These are phyloP conservation scores for Stromatinia cepivora DNA, from an alignment of 2,329 filamentous ascomycete species.

Conservation along the genomic window DNA sequence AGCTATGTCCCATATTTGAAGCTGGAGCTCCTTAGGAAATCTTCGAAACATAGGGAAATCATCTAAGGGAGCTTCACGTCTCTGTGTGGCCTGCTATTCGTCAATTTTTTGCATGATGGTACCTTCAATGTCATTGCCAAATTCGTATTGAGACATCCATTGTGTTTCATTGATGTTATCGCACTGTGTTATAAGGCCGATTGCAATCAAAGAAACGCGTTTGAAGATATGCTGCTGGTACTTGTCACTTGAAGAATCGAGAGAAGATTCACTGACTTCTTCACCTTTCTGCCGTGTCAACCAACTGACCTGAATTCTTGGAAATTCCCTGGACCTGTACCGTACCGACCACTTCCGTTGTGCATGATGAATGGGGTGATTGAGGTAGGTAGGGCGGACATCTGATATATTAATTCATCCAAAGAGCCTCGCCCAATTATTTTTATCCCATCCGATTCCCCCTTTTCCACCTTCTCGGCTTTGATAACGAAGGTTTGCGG, in stretches of 20 bases:
- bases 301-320: not conserved
- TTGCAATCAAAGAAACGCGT: no score
- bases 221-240: not conserved
- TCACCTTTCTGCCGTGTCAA: not conserved
- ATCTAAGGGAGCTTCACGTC: not conserved
- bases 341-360: not conserved
- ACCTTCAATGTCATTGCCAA: not conserved
- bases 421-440: no score
- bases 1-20: not conserved
- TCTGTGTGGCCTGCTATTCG: not conserved
- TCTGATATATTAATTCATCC: no score
- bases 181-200: not conserved
- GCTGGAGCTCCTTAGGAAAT: slow-evolving; percentile 3
- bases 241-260: not conserved
- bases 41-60: not conserved
- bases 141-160: not conserved
- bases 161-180: not conserved
- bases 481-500: not conserved
- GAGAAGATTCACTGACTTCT: not conserved
- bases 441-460: no score
- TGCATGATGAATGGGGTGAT: no score
- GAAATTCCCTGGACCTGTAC: not conserved
- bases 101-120: not conserved
- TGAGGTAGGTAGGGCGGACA: no score
- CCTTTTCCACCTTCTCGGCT: no score